Evolutionary conservation across 2,329 filamentous ascomycete genomes (phyloP).

Genomic region (Lizonia empirigonia): DNA sequence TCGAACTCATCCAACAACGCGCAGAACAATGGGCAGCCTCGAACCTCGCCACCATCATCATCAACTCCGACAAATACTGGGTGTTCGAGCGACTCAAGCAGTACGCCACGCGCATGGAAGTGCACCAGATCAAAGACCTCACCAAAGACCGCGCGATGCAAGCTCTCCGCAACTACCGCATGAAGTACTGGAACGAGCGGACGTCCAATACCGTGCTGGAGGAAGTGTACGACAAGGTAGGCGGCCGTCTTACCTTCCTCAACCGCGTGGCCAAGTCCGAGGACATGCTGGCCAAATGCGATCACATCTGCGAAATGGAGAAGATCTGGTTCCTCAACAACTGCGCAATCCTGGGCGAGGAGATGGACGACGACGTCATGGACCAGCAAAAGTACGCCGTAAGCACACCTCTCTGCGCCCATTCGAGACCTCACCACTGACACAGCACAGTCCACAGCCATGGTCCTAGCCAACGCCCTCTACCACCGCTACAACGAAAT

Average conservation of each 20-base stretch:
- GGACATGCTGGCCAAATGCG: constrained; percentile 80
- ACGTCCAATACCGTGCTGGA: constrained; percentile 64
- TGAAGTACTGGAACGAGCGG: constrained; percentile 73
- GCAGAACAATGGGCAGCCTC: constrained; percentile 96
- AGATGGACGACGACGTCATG: constrained; percentile 97
- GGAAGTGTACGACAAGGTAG: constrained; percentile 83
- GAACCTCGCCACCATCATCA: constrained; percentile 87
- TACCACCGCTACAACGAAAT: constrained; percentile 79
- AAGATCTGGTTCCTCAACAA: constrained; percentile 80
- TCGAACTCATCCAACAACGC: constrained; percentile 93
- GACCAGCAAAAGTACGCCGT: constrained; percentile 96
- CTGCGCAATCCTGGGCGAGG: constrained; percentile 75
- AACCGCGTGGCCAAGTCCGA: constrained; percentile 85
- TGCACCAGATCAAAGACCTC: constrained; percentile 83
- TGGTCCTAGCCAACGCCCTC: constrained; percentile 88
- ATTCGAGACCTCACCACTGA: neutral
- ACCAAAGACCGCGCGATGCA: constrained; percentile 76
- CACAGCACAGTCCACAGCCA: constrained; percentile 73
- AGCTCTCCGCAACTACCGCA: constrained; percentile 80
- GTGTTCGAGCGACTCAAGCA: constrained; percentile 94
- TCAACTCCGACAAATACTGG: constrained; percentile 99
- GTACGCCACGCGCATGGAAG: constrained; percentile 92
- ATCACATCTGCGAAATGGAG: constrained; percentile 72
- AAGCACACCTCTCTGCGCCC: constrained; percentile 41
- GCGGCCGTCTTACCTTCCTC: constrained; percentile 85